Percentiles rank a stretch among this genome's conserved stretches.
phyloP scores from a whole-genome alignment of 768 basidiomycete species.

The Phlegmacium glaucopus region DNA sequence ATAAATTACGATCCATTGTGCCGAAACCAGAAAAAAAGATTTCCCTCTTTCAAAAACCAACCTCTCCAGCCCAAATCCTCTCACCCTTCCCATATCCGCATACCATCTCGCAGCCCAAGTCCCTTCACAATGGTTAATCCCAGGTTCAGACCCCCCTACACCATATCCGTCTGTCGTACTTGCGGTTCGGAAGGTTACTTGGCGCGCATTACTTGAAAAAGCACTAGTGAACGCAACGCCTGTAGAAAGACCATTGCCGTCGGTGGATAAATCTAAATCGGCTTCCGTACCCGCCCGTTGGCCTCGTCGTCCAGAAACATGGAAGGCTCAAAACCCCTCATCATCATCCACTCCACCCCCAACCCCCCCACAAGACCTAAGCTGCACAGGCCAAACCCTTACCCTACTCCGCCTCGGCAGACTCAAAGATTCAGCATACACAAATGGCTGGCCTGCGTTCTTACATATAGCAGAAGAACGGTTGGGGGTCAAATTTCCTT shows the following conservation, averaged over 20 bases:
- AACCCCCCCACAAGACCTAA: neutral
- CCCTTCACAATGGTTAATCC: constrained; percentile 57
- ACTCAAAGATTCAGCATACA: no score
- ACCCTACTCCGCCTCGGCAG: neutral
- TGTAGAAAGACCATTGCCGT: neutral
- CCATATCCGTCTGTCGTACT: constrained; percentile 35
- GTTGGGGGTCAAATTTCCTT: neutral
- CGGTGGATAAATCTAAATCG: neutral
- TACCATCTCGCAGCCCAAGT: constrained; percentile 72
- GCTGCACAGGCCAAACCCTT: neutral
- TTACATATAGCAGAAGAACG: no score
- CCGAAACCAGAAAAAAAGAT: constrained; percentile 31
- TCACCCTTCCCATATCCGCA: constrained; percentile 44
- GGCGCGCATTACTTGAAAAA: constrained; percentile 55
- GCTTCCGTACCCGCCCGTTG: neutral
- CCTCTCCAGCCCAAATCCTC: constrained; percentile 29
- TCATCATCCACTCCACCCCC: neutral
- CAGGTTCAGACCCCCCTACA: constrained; percentile 11
- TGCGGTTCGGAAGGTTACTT: constrained; percentile 65
- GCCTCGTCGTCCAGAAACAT: neutral
- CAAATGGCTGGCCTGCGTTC: no score
- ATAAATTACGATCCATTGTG: neutral
- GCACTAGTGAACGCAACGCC: constrained; percentile 10
- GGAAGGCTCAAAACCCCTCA: neutral
- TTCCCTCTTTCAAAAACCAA: constrained; percentile 48